Evolutionary conservation across 1,284 basidiomycete genomes (phyloP).

Genomic region (Leccinum subspadiceum): DNA sequence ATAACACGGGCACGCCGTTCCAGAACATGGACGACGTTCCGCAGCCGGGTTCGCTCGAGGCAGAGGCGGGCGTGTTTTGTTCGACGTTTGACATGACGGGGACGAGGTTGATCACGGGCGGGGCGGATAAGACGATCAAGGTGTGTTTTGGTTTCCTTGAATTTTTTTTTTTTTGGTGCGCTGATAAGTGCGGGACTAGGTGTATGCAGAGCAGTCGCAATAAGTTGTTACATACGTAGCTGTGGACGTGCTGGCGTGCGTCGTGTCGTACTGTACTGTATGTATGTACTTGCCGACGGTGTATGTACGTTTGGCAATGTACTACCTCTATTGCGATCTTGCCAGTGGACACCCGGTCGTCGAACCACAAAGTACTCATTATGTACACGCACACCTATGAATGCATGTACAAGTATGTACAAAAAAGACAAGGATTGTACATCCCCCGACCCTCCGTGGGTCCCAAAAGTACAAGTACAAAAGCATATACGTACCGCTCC

Average conservation of each 20-base stretch:
- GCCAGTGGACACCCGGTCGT: too few species aligned
- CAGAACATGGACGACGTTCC: conserved; percentile 93
- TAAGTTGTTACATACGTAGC: neutral
- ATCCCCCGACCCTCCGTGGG: neutral
- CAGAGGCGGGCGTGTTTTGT: conserved; percentile 93
- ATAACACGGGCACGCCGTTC: conserved; percentile 91
- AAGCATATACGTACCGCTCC: neutral
- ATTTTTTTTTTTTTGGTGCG: neutral
- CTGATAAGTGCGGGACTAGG: conserved; percentile 25
- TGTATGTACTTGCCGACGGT: too few species aligned
- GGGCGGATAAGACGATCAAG: conserved; percentile 99
- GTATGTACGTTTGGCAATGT: neutral
- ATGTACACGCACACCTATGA: too few species aligned
- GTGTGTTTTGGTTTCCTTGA: conserved; percentile 35
- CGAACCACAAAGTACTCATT: too few species aligned
- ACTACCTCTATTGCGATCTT: too few species aligned
- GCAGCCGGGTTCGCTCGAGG: conserved; percentile 95
- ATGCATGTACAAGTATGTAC: too few species aligned
- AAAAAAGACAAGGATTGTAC: too few species aligned
- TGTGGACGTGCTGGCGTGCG: neutral
- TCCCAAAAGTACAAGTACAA: neutral
- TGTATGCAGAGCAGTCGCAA: conserved; percentile 47
- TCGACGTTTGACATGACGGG: conserved; percentile 97
- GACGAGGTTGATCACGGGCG: conserved; percentile 91
- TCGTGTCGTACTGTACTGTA: neutral